These are phyloP conservation scores for Ceraceosorus bombacis DNA, from an alignment of 1,284 basidiomycete genomes.

Conservation along the genomic window DNA sequence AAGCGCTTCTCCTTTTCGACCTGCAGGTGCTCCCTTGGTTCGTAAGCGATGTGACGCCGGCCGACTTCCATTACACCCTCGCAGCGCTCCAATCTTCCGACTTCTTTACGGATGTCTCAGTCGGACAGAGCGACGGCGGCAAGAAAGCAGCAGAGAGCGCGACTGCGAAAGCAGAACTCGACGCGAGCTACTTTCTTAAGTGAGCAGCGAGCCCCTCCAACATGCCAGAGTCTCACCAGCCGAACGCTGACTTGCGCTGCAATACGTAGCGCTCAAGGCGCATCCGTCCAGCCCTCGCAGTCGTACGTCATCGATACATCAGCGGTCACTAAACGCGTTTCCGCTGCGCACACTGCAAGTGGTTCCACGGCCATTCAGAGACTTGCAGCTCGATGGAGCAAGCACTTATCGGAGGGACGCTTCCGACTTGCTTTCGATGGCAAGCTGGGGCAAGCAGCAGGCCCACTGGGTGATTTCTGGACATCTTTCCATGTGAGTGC, in stretches of 20 bases:
- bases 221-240: too few species aligned
- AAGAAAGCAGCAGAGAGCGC: neutral
- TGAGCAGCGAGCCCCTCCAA: neutral
- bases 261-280: conserved; percentile 15
- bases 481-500: conserved; percentile 22
- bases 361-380: conserved; percentile 5
- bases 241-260: too few species aligned
- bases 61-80: conserved; percentile 48
- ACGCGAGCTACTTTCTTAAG: conserved; percentile 35
- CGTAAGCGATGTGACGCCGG: conserved; percentile 39
- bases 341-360: neutral
- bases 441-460: conserved; percentile 55
- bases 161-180: conserved; percentile 19
- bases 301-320: conserved; percentile 38
- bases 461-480: conserved; percentile 36
- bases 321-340: neutral
- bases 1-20: neutral
- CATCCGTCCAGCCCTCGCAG: conserved; percentile 33
- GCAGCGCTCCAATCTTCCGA: conserved; percentile 52
- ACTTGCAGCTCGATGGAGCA: conserved; percentile 66
- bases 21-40: conserved; percentile 43
- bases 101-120: conserved; percentile 52
- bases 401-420: conserved; percentile 61
- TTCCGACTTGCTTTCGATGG: conserved; percentile 68
- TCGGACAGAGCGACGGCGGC: conserved; percentile 12